These are phyloP conservation scores for Zoysia matrella DNA, from an alignment of 202 grass and related monocot genomes.

Conservation along the genomic window DNA sequence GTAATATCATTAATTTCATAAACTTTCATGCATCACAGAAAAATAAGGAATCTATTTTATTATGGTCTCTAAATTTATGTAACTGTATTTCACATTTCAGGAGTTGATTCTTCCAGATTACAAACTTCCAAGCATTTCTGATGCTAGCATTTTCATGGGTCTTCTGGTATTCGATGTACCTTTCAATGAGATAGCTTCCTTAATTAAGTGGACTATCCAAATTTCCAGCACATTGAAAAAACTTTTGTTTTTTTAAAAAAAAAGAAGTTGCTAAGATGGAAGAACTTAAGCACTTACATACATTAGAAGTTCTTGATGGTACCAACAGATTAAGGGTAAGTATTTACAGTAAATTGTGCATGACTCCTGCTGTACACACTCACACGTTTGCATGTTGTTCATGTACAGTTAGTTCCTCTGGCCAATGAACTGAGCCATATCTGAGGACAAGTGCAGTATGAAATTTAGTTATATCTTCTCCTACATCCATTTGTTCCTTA, in stretches of 20 bases:
- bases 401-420: slow-evolving; percentile 2
- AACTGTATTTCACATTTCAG: slow-evolving; percentile 51
- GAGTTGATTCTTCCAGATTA: slow-evolving; percentile 93
- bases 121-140: slow-evolving; percentile 79
- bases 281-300: slow-evolving; percentile 84
- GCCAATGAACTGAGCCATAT: neutral
- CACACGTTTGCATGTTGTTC: neutral
- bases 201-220: slow-evolving; percentile 63
- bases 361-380: neutral
- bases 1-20: neutral
- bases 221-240: slow-evolving; percentile 78
- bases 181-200: slow-evolving; percentile 94
- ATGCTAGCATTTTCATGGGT: slow-evolving; percentile 74
- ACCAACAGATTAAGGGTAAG: slow-evolving; percentile 91
- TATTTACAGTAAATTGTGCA: neutral
- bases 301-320: slow-evolving; percentile 87
- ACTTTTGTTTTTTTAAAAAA: slow-evolving; percentile 74
- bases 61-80: neutral
- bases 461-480: slow-evolving; percentile 8
- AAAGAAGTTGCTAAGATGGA: slow-evolving; percentile 92
- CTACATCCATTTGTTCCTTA: neutral
- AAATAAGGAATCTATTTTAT: slow-evolving; percentile 2
- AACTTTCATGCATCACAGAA: neutral
- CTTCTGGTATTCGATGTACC: slow-evolving; percentile 95
- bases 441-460: neutral